Conservation (phyloP, 2,329 filamentous ascomycete species). For the Daldinia sp. region DNA sequence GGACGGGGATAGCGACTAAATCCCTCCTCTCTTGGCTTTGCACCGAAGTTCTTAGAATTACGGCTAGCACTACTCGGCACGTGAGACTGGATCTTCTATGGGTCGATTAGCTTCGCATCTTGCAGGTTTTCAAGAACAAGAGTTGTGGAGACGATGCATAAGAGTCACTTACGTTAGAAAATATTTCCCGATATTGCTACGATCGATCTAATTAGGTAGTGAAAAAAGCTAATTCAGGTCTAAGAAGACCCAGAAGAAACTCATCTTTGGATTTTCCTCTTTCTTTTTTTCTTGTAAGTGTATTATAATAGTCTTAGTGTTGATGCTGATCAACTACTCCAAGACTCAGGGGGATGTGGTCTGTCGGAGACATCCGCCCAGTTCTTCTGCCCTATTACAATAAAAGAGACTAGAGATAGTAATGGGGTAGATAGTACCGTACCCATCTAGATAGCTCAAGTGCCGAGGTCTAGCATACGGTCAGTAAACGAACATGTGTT, state of each 20-base stretch:
- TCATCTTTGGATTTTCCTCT: background rate
- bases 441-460: background rate
- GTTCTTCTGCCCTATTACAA: background rate
- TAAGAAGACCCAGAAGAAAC: background rate
- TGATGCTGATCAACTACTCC: background rate
- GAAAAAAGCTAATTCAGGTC: background rate
- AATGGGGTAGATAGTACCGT: background rate
- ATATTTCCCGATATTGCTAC: constrained; percentile 13
- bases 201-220: background rate
- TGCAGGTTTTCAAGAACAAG: constrained; percentile 7
- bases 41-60: constrained; percentile 14
- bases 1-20: background rate
- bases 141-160: constrained; percentile 11
- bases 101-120: constrained; percentile 18
- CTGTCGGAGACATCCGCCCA: background rate
- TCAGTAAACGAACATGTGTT: background rate
- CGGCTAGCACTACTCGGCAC: constrained; percentile 8
- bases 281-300: background rate
- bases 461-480: background rate
- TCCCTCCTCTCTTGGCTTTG: constrained; percentile 1
- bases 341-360: background rate
- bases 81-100: constrained; percentile 9
- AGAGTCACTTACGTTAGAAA: constrained; percentile 16
- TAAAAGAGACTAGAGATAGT: background rate
- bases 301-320: background rate